These are phyloP conservation scores for Penicillium expansum DNA, from an alignment of 2,329 filamentous ascomycete species.

Conservation along the genomic window DNA sequence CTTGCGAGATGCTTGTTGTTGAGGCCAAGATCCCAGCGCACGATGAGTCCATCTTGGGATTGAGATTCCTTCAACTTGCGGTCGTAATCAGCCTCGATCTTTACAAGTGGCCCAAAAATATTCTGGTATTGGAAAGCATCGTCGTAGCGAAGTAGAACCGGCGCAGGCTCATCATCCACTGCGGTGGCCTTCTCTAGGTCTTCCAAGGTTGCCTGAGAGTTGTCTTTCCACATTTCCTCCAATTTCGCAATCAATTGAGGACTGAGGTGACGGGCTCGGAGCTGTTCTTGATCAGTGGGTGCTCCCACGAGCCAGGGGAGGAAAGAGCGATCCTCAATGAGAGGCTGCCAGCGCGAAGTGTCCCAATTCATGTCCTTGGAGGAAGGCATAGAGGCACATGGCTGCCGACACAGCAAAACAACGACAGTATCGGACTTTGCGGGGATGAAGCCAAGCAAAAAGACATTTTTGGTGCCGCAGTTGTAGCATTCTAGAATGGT, in stretches of 20 bases:
- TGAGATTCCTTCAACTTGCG: constrained; percentile 98
- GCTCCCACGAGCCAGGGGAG: constrained; percentile 86
- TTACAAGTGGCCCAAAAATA: constrained; percentile 94
- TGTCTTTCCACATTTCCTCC: constrained; percentile 98
- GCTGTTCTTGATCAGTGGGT: constrained; percentile 90
- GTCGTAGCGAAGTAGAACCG: constrained; percentile 89
- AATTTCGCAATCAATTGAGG: constrained; percentile 94
- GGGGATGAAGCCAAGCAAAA: constrained; percentile 94
- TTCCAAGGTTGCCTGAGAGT: constrained; percentile 79
- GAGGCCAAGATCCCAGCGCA: constrained; percentile 90
- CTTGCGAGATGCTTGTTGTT: constrained; percentile 97
- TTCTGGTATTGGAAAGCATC: constrained; percentile 99
- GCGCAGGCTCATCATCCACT: constrained; percentile 91
- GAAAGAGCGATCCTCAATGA: constrained; percentile 96
- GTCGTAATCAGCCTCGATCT: constrained; percentile 99
- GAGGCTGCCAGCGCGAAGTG: constrained; percentile 92
- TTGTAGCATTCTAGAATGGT: constrained; percentile 98
- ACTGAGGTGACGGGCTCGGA: constrained; percentile 87
- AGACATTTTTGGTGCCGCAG: constrained; percentile 98
- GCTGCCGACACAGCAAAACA: constrained; percentile 91
- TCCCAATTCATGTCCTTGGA: constrained; percentile 99
- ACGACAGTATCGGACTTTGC: constrained; percentile 98
- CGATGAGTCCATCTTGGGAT: constrained; percentile 89
- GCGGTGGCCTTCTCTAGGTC: constrained; percentile 89
- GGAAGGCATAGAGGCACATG: constrained; percentile 89